These are phyloP conservation scores for Neonectria punicea DNA, from an alignment of 2,329 filamentous ascomycete genomes.

Conservation along the genomic window DNA sequence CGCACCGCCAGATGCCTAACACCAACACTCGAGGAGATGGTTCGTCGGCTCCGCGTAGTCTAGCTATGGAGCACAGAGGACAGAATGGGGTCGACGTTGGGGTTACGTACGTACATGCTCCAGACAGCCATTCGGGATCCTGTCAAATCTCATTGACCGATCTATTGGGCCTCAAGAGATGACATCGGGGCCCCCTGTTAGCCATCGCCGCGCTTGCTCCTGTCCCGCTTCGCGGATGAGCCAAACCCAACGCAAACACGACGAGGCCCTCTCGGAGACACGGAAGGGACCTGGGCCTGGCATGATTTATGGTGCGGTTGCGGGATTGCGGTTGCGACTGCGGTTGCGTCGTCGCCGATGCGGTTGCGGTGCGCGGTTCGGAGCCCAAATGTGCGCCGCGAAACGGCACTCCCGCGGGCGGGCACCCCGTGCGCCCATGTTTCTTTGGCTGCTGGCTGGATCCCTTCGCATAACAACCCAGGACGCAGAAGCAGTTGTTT, in stretches of 20 bases:
- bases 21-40: background rate
- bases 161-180: background rate
- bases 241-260: background rate
- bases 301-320: slow-evolving; percentile 21
- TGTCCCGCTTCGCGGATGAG: slow-evolving; percentile 7
- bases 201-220: background rate
- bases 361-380: slow-evolving; percentile 23
- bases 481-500: background rate
- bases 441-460: slow-evolving; percentile 7
- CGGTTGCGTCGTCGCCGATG: slow-evolving; percentile 2
- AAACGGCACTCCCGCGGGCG: slow-evolving; percentile 1
- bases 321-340: background rate
- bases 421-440: background rate
- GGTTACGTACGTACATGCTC: background rate
- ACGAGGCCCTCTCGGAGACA: slow-evolving; percentile 16
- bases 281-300: slow-evolving; percentile 15
- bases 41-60: background rate
- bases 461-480: background rate
- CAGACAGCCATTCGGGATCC: background rate
- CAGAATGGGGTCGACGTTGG: background rate
- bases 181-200: background rate
- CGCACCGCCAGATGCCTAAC: background rate
- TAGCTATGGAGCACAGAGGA: background rate
- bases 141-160: background rate
- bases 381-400: slow-evolving; percentile 10